Base-by-base conservation (phyloP, 108 stramenopile genomes). In the Aurantiochytrium sp. region DNA sequence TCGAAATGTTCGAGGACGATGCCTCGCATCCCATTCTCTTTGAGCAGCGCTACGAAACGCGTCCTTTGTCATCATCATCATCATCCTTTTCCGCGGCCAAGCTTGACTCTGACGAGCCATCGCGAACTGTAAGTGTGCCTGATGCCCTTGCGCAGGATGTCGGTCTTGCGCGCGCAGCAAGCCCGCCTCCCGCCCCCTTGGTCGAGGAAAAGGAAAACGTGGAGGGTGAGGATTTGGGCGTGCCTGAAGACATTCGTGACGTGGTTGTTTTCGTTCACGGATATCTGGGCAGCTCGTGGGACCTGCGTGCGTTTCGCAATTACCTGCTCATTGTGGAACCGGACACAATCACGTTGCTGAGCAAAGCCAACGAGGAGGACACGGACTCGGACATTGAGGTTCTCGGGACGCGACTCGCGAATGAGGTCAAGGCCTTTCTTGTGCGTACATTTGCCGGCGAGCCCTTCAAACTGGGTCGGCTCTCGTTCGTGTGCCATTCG, bases 401-500 rank as follows among this genome's bases (percentile, higher is more conserved):
- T 8, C 35, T 89, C 23, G 89, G 89, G 6, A n/a, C 25, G 23
- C 72, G 73, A 10, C 29, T 89, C 19, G 89, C 89, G 5, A 55
- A 89, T 16, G 89, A 89, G 29, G 44, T 89, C 43, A 16, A 16
- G 18, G 51, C 19, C 18, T 89, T 69, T 73, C 29, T 72, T 12
- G 19, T 19, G 55, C 43, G 44, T 4, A 72, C 49, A 12, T 89
- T 89, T 35, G 51, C 23, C 19, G 29, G 29, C 35, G 69, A 29
- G 18, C 0, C 23, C 6, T 42, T 44, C 55, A 71, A 89, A 28
- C 72, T 60, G 3, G 58, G 44, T n/a, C 55, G 60, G 58, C 58
- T 90, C 23, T 89, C 90, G 35, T 90, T 90, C 58, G 55, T 90
- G 14, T 53, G 87, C 43, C 90, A 90, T 5, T 90, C 90, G 28